Conservation (phyloP, 257 asterid species). For the Avicennia marina region DNA sequence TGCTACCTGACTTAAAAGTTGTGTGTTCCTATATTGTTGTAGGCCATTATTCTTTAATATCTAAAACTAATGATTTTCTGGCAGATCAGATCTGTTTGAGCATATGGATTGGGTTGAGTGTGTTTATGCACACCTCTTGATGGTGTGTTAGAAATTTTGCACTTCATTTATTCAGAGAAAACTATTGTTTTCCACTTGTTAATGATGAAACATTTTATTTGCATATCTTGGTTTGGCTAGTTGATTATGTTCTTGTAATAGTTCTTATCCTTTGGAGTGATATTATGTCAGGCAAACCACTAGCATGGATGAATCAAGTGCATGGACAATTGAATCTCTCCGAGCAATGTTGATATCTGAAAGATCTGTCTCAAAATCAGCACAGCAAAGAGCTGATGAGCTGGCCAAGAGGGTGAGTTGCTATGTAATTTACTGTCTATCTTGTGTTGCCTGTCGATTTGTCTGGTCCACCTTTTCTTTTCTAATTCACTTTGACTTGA, state of each 20-base stretch:
- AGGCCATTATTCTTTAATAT: too few species aligned
- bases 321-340: conserved; percentile 82
- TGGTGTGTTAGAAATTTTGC: background rate
- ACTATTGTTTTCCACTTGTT: background rate
- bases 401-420: conserved; percentile 77
- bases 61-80: too few species aligned
- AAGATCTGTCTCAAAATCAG: conserved; percentile 79
- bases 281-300: conserved; percentile 36
- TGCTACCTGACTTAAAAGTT: too few species aligned
- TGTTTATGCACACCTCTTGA: too few species aligned
- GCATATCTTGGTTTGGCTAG: background rate
- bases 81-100: too few species aligned
- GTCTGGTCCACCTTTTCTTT: background rate
- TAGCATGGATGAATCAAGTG: conserved; percentile 58
- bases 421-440: conserved; percentile 7
- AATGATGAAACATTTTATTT: background rate
- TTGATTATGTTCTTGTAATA: conserved; percentile 10
- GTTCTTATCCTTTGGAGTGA: conserved; percentile 22
- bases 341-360: conserved; percentile 81
- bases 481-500: background rate
- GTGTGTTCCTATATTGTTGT: too few species aligned
- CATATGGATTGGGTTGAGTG: too few species aligned
- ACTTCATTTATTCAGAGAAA: background rate
- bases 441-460: conserved; percentile 1
- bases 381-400: conserved; percentile 84